Percentiles rank a stretch among this genome's conserved stretches.
These are phyloP conservation scores for Russula virescens DNA, from an alignment of 768 basidiomycete species.

Conservation along the genomic window DNA sequence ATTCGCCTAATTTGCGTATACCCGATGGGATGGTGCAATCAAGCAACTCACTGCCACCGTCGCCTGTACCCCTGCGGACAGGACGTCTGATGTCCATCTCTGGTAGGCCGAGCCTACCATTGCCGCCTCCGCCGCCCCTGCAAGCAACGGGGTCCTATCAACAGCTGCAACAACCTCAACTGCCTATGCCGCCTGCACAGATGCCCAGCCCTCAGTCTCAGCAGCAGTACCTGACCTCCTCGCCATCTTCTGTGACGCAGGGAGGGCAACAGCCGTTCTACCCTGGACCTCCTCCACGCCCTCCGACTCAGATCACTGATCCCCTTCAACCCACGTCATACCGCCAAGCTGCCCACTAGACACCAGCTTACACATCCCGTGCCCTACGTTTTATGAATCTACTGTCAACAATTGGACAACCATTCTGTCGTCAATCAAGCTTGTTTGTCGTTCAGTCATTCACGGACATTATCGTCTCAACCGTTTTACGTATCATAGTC, in stretches of 20 bases:
- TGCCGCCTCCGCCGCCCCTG: constrained; percentile 32
- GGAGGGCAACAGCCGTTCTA: constrained; percentile 27
- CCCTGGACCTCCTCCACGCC: constrained; percentile 30
- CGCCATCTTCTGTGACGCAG: constrained; percentile 26
- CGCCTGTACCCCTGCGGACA: constrained; percentile 11
- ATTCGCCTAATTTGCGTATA: constrained; percentile 12
- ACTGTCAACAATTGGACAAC: constrained; percentile 1
- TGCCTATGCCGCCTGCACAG: constrained; percentile 12
- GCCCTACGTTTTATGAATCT: neutral
- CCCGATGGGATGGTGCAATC: constrained; percentile 14
- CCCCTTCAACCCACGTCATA: constrained; percentile 15
- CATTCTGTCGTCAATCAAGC: neutral
- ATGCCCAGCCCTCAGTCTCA: constrained; percentile 19
- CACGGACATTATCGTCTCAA: constrained; percentile 6
- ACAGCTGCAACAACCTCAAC: constrained; percentile 29
- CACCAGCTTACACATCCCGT: neutral
- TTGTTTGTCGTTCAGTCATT: constrained; percentile 10
- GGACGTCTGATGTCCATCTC: constrained; percentile 27
- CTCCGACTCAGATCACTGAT: constrained; percentile 23
- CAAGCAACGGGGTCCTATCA: constrained; percentile 33
- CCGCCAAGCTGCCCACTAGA: constrained; percentile 24
- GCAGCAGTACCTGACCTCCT: constrained; percentile 24
- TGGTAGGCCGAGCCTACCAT: constrained; percentile 48
- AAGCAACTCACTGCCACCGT: constrained; percentile 22
- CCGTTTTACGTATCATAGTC: constrained; percentile 9